Evolutionary conservation across 2,329 filamentous ascomycete genomes (phyloP).

Genomic region (Pseudogymnoascus sp.): DNA sequence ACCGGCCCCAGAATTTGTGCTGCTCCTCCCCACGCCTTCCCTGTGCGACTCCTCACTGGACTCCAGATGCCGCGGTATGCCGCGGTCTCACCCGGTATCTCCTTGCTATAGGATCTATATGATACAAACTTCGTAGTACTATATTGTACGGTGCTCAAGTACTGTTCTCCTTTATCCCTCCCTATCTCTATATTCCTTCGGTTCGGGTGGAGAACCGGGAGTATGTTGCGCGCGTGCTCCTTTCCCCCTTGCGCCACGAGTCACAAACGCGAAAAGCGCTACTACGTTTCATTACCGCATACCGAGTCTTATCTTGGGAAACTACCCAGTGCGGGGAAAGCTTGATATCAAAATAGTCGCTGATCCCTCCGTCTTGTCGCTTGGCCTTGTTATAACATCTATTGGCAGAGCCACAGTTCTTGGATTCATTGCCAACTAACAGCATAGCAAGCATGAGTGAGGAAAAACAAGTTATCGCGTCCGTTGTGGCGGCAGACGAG

Average conservation of each 20-base stretch:
- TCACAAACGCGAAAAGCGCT: not conserved
- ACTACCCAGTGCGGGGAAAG: not conserved
- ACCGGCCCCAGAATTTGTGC: not conserved
- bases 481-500: not conserved
- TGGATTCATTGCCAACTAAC: not conserved
- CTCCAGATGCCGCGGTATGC: constrained; percentile 2
- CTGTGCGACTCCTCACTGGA: not conserved
- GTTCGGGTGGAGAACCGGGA: not conserved
- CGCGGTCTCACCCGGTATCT: not conserved
- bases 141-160: not conserved
- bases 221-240: not conserved
- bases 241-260: not conserved
- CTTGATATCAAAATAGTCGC: constrained; percentile 7
- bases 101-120: not conserved
- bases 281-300: not conserved
- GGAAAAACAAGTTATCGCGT: not conserved
- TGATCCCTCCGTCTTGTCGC: not conserved
- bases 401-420: not conserved
- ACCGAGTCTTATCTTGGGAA: not conserved
- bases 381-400: not conserved
- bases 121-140: not conserved
- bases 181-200: not conserved
- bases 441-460: not conserved
- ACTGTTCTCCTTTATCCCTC: not conserved
- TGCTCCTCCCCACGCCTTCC: not conserved